A percentile compares a stretch with the other conserved stretches of the same genome.
Evolutionary conservation across 352 stramenopile species (phyloP).

Genomic region (Thalassiosira oceanica): DNA sequence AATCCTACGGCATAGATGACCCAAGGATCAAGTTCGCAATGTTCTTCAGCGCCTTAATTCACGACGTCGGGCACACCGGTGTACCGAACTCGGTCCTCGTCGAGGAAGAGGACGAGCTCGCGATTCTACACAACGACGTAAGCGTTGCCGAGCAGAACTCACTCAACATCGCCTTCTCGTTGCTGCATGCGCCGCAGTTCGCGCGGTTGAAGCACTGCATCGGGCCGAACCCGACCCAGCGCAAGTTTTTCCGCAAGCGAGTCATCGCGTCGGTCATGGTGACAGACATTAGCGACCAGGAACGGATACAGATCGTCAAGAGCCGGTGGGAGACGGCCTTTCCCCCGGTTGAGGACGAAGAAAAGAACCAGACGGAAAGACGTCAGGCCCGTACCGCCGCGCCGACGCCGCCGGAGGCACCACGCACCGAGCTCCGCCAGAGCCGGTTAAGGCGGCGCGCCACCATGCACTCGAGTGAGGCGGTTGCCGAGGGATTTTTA

Average conservation of each 20-base stretch:
- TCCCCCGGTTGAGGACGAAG: constrained; percentile 6
- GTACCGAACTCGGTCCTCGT: constrained; percentile 75
- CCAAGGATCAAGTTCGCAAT: constrained; percentile 42
- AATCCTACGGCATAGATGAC: constrained; percentile 43
- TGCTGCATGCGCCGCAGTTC: constrained; percentile 65
- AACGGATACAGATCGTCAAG: constrained; percentile 72
- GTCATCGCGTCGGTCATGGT: constrained; percentile 72
- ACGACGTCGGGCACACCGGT: constrained; percentile 61
- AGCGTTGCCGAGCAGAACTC: constrained; percentile 74
- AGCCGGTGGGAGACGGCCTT: constrained; percentile 79
- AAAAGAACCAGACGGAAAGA: neutral
- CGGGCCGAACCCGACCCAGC: constrained; percentile 55
- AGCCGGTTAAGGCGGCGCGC: constrained; percentile 15
- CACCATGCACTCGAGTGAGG: constrained; percentile 30
- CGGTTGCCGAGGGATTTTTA: constrained; percentile 23
- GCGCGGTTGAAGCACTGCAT: constrained; percentile 56
- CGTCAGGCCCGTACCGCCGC: neutral
- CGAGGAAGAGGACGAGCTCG: constrained; percentile 68
- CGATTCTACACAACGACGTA: constrained; percentile 77
- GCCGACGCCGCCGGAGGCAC: neutral
- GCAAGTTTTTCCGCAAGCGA: constrained; percentile 62
- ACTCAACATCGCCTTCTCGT: constrained; percentile 67
- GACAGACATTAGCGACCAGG: constrained; percentile 76
- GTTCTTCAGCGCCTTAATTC: constrained; percentile 49
- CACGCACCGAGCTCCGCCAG: constrained; percentile 9